phyloP scores from a whole-genome alignment of 23 red algal species.

The Gracilariopsis chorda region DNA sequence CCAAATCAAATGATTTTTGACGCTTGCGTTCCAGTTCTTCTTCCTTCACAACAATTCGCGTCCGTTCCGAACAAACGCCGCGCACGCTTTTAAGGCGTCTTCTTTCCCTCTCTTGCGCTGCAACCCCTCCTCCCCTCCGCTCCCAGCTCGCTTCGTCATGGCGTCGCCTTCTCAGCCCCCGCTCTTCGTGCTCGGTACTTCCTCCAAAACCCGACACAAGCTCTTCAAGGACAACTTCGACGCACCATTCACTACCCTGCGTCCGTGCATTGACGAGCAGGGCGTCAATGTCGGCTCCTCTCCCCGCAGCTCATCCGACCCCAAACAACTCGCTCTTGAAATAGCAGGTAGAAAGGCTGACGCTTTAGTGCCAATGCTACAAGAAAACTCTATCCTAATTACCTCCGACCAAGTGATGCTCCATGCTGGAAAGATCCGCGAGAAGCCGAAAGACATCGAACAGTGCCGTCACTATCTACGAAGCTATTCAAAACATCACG shows the following conservation, averaged over 20 bases:
- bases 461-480: constrained; percentile 45
- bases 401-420: constrained; percentile 76
- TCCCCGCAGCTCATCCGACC: constrained; percentile 11
- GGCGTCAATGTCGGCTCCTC: constrained; percentile 14
- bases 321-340: constrained; percentile 2
- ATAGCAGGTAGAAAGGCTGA: constrained; percentile 56
- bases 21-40: too few relatives aligned
- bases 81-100: too few relatives aligned
- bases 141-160: background rate
- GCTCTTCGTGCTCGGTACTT: constrained; percentile 50
- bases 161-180: background rate
- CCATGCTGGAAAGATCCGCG: constrained; percentile 37
- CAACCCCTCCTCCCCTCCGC: background rate
- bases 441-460: constrained; percentile 33
- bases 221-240: constrained; percentile 6
- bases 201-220: constrained; percentile 32
- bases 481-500: constrained; percentile 44
- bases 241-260: background rate
- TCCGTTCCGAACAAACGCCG: too few relatives aligned
- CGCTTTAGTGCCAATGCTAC: background rate
- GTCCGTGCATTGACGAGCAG: constrained; percentile 51
- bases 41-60: too few relatives aligned
- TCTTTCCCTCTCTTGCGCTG: too few relatives aligned
- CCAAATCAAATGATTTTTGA: too few relatives aligned
- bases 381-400: constrained; percentile 27